Conservation (phyloP, 108 stramenopile species). For the Cyclotella choctawhatcheeana region DNA sequence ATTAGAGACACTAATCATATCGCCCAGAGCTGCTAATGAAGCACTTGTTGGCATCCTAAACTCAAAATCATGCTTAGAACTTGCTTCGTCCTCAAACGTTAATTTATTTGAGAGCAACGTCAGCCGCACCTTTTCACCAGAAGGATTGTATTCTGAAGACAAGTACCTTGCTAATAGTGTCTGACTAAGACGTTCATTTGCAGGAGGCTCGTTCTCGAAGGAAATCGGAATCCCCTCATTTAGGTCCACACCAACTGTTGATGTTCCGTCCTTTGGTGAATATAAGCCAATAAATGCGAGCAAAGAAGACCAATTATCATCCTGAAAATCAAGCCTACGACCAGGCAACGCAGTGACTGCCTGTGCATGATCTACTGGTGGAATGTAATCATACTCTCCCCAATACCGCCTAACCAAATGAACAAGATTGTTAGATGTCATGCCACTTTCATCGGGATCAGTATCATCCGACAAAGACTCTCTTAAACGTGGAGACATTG, state of each 20-base stretch:
- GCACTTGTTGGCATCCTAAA: slow-evolving; percentile 25
- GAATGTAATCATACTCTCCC: slow-evolving; percentile 38
- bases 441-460: slow-evolving; percentile 2
- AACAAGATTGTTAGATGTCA: slow-evolving; percentile 8
- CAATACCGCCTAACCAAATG: slow-evolving; percentile 32
- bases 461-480: slow-evolving; percentile 39
- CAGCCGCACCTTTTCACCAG: slow-evolving; percentile 34
- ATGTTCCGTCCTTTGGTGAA: background rate
- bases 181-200: slow-evolving; percentile 25
- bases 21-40: background rate
- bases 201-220: slow-evolving; percentile 34
- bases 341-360: slow-evolving; percentile 20
- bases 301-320: slow-evolving; percentile 39
- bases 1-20: background rate
- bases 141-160: slow-evolving; percentile 36
- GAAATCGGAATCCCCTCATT: slow-evolving; percentile 30
- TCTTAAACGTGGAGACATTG: slow-evolving; percentile 36
- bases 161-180: slow-evolving; percentile 25
- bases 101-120: slow-evolving; percentile 20
- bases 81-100: background rate
- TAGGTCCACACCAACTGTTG: background rate
- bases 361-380: slow-evolving; percentile 21
- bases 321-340: slow-evolving; percentile 22
- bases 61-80: slow-evolving; percentile 15
- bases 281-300: slow-evolving; percentile 30